A percentile compares a stretch with the other conserved stretches of the same genome.
These are phyloP conservation scores for Trichoderma erinaceum DNA, from an alignment of 495 filamentous ascomycete species.

Conservation along the genomic window DNA sequence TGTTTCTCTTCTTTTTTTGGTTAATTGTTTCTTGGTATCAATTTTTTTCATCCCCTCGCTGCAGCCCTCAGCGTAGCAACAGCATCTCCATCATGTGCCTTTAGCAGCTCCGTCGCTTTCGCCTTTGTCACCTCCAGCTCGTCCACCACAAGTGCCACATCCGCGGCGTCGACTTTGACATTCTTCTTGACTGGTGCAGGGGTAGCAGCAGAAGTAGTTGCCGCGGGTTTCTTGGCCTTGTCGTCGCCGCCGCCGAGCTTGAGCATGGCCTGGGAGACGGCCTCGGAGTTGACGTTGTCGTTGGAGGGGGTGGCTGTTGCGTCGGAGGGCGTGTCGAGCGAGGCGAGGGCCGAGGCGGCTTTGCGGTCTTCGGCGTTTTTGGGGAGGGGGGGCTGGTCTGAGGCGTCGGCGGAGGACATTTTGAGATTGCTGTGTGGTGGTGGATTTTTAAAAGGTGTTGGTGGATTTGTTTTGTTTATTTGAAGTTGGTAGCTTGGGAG, in stretches of 20 bases:
- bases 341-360: conserved; percentile 76
- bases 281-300: conserved; percentile 70
- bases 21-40: too few relatives aligned
- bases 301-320: conserved; percentile 44
- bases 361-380: conserved; percentile 81
- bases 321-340: conserved; percentile 58
- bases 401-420: conserved; percentile 50
- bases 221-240: conserved; percentile 29
- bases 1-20: background rate
- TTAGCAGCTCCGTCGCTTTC: conserved; percentile 80
- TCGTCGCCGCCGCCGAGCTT: conserved; percentile 43
- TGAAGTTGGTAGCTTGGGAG: background rate
- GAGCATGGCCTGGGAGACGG: conserved; percentile 78
- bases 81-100: conserved; percentile 70
- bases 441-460: conserved; percentile 30
- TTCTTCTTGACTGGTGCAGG: conserved; percentile 30
- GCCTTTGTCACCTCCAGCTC: conserved; percentile 70
- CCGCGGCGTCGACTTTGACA: conserved; percentile 39
- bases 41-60: background rate
- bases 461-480: background rate
- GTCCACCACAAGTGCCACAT: conserved; percentile 51
- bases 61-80: conserved; percentile 61
- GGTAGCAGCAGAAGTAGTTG: conserved; percentile 11
- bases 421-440: conserved; percentile 48
- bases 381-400: conserved; percentile 57